Conservation (phyloP, 257 asterid species). For the Solanum chaucha region DNA sequence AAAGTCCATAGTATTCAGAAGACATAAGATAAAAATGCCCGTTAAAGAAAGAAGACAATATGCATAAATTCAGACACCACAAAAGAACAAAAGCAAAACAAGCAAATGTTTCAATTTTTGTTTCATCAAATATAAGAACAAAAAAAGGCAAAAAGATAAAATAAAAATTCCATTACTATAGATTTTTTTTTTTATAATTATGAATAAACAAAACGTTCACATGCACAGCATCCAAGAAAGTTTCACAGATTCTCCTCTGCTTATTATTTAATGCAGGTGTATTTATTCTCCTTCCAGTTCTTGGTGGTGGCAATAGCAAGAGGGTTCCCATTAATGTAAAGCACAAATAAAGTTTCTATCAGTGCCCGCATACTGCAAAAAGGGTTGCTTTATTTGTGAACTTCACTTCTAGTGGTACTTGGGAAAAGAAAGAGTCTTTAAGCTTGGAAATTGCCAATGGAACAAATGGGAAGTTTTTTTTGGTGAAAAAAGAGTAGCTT, state of each 20-base stretch:
- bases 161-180: neutral
- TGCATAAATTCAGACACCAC: neutral
- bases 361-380: conserved; percentile 1
- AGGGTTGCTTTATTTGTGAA: neutral
- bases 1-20: neutral
- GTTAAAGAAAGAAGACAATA: neutral
- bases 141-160: neutral
- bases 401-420: conserved; percentile 14
- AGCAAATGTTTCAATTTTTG: neutral
- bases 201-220: conserved; percentile 33
- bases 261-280: neutral
- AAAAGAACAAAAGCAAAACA: neutral
- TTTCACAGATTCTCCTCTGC: conserved; percentile 20
- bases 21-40: neutral
- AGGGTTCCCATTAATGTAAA: conserved; percentile 5
- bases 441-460: neutral
- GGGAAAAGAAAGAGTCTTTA: conserved; percentile 8
- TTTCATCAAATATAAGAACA: neutral
- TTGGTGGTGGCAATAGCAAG: neutral
- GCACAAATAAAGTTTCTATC: conserved; percentile 18
- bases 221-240: conserved; percentile 56
- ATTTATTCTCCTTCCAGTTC: neutral
- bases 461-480: neutral
- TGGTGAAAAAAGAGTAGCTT: neutral
- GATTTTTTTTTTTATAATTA: neutral